Base-by-base conservation (phyloP, 2,329 filamentous ascomycete species). In the Claviceps arundinis region DNA sequence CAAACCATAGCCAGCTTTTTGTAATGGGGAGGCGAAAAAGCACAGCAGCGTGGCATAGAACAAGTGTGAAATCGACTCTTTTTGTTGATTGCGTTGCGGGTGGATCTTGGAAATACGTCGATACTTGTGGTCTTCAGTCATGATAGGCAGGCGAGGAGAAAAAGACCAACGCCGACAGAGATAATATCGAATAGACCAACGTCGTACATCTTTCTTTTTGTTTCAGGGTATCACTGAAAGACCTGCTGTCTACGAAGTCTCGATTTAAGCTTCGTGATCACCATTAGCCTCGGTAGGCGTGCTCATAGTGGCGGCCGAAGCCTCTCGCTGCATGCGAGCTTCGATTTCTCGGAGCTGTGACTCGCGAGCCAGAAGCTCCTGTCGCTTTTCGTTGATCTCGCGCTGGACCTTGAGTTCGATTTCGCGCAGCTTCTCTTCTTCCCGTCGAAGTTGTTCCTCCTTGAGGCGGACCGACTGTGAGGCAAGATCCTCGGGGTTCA, bases 361-460 rank as follows among this genome's bases (percentile, higher is more conserved):
- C 76, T 98, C 93, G 70, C 93, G 89, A 59, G 93, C 93, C 72
- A 98, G 70, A 56, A 98, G 80, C 73, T 98, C 93, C 75, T 98
- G 93, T 75, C 93, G 85, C 82, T 98, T 98, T 81, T 97, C 93
- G 74, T 96, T 95, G 77, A 98, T 98, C 74, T 98, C 93, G 68
- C 93, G 88, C 76, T 98, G 93, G 57, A 98, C 93, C 84, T 98
- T 98, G 76, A 96, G 78, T 70, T 98, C 93, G 68, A 98, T 97
- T 76, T 98, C 93, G 71, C 93, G 88, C 58, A 98, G 85, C 79
- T 98, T 98, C 85, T 98, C 93, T 76, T 98, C 93, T 73, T 98
- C 93, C 65, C 93, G 89, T 67, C 93, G 89, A 62, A 98, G 87
- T 72, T 98, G 93, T 74, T 98, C 93, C 71, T 98, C 93, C 89